Evolutionary conservation across 2,329 filamentous ascomycete species (phyloP), one percentile per base, ranked within the genome.

Genomic region (Penicillium brevicompactum): DNA sequence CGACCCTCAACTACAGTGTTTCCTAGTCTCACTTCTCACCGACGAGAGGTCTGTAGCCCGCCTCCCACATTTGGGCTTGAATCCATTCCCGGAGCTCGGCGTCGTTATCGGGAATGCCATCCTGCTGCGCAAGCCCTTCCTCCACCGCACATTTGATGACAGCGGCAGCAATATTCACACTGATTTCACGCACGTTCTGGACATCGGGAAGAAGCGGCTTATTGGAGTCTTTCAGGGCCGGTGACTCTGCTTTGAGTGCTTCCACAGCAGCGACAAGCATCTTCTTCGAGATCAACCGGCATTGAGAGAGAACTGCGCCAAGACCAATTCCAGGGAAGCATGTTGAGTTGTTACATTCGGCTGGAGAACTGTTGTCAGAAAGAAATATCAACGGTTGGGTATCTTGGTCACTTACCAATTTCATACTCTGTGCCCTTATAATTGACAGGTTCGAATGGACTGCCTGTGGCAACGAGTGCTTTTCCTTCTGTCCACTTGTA

Each of bases 261-360:
- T 87, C 83, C 3, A 90, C 86, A 0, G 91, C 92, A 0, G 89
- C 89, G 0, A 95, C 89, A 11, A 96, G 84, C 85, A 96, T 92
- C 59, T 84, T 83, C 58, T 92, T 87, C 0, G 88, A 89, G 27
- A 96, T 74, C 0, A 86, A 79, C 11, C 77, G 80, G 2, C 88
- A 81, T 13, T 90, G 85, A 24, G 82, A 87, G 1, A 96, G 82
- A 0, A 96, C 84, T 7, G 84, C 84, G 10, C 91, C 92, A 1
- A 96, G 85, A 0, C 91, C 91, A 55, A 96, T 93, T 0, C 91
- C 91, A 0, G 91, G 91, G 72, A 95, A 96, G 14, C 88, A 88
- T 32, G 90, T 89, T 1, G 86, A 89, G 75, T 96, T 96, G 76
- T 96, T 96, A 76, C 92, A 96, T 73, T 96, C 91, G 22, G 90